Conservation (phyloP, 2,329 filamentous ascomycete species). For the Claviceps paspali region DNA sequence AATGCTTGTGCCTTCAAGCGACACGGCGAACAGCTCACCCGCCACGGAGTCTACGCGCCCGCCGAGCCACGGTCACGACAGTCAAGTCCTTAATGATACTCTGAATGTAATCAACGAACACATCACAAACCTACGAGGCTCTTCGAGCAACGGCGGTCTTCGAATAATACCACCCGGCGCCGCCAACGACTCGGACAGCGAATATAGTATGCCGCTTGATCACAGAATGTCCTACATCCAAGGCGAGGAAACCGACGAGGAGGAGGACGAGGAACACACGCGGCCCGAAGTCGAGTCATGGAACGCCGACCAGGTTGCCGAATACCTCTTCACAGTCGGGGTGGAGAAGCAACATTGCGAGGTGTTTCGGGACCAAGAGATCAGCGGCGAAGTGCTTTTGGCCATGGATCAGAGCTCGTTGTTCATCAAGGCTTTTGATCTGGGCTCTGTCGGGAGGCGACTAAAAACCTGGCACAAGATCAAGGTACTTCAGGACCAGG, state of each 20-base stretch:
- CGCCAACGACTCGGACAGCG: conserved; percentile 67
- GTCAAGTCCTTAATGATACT: conserved; percentile 81
- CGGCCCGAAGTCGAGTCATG: conserved; percentile 62
- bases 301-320: conserved; percentile 69
- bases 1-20: conserved; percentile 13
- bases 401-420: conserved; percentile 92
- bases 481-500: conserved; percentile 78
- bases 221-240: conserved; percentile 81
- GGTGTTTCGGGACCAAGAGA: conserved; percentile 91
- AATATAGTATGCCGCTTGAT: conserved; percentile 69
- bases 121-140: conserved; percentile 66
- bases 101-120: conserved; percentile 94
- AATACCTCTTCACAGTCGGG: conserved; percentile 71
- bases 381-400: conserved; percentile 80
- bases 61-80: conserved; percentile 32
- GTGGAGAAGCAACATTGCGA: conserved; percentile 85
- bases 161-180: conserved; percentile 37
- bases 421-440: conserved; percentile 88
- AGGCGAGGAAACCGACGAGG: conserved; percentile 89
- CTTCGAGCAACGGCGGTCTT: conserved; percentile 35
- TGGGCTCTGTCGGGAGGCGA: conserved; percentile 77
- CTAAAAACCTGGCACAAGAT: conserved; percentile 96
- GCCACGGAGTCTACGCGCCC: conserved; percentile 21
- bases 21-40: conserved; percentile 14
- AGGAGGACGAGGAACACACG: conserved; percentile 60